Evolutionary conservation across 345 rosid species (phyloP).

Genomic region (Reutealis trisperma): DNA sequence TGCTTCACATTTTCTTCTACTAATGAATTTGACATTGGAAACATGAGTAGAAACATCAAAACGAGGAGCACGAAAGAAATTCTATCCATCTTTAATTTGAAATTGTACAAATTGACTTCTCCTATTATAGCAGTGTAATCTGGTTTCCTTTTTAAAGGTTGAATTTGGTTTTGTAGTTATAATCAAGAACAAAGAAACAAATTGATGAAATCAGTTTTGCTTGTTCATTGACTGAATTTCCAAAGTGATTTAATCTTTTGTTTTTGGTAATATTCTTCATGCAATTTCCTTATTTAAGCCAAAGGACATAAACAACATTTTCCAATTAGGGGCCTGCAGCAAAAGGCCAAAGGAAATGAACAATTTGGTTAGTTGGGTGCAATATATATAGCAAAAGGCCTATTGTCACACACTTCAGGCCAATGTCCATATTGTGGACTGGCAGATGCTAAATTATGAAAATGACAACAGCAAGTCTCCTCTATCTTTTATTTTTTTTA

Average conservation of each 20-base stretch:
- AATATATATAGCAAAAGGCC: too few relatives aligned
- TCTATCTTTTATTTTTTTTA: too few relatives aligned
- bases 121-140: neutral
- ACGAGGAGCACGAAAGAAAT: slow-evolving; percentile 25
- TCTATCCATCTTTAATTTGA: slow-evolving; percentile 26
- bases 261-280: neutral
- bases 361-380: too few relatives aligned
- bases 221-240: slow-evolving; percentile 36
- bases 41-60: slow-evolving; percentile 25
- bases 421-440: too few relatives aligned
- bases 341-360: too few relatives aligned
- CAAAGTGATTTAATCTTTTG: slow-evolving; percentile 3
- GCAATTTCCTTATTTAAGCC: slow-evolving; percentile 19
- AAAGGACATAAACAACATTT: slow-evolving; percentile 10
- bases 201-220: neutral
- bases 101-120: neutral
- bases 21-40: slow-evolving; percentile 21
- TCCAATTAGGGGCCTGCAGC: slow-evolving; percentile 28
- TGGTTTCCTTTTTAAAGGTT: slow-evolving; percentile 7
- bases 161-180: neutral
- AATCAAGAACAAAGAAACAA: slow-evolving; percentile 3
- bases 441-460: too few relatives aligned
- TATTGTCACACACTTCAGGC: too few relatives aligned
- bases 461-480: too few relatives aligned
- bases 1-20: slow-evolving; percentile 38